A percentile compares a stretch with the other conserved stretches of the same genome.
Conservation (phyloP, 179 eudicot genomes). For the Beta lomatogona region DNA sequence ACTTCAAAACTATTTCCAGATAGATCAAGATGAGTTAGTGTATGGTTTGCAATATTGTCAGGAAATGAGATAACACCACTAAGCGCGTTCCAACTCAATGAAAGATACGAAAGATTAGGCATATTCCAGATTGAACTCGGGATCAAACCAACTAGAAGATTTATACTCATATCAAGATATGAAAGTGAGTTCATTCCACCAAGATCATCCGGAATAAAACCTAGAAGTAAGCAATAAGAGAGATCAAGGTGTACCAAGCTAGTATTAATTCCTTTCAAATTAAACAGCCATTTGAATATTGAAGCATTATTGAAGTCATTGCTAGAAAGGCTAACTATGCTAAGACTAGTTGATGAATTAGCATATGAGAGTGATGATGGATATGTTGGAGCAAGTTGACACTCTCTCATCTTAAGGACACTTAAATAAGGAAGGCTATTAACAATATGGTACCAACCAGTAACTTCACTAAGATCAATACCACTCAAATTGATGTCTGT, state of each 20-base stretch:
- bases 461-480: constrained; percentile 21
- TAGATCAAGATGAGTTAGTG: constrained; percentile 18
- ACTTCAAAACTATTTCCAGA: constrained; percentile 2
- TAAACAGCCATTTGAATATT: constrained; percentile 3
- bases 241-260: constrained; percentile 2
- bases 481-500: constrained; percentile 18
- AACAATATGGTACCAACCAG: constrained; percentile 14
- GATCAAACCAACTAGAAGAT: constrained; percentile 2
- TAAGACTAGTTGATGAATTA: constrained; percentile 4
- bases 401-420: constrained; percentile 3
- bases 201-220: neutral
- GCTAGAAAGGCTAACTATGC: constrained; percentile 11
- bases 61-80: neutral
- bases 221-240: neutral
- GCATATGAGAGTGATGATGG: constrained; percentile 11
- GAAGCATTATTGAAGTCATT: neutral
- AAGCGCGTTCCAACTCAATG: constrained; percentile 4
- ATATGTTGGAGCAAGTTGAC: constrained; percentile 2
- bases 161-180: constrained; percentile 9
- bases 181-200: constrained; percentile 15
- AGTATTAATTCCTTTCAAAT: neutral
- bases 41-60: neutral
- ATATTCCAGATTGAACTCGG: neutral
- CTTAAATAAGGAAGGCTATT: constrained; percentile 14
- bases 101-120: constrained; percentile 16